Evolutionary conservation across 2,329 filamentous ascomycete species (phyloP).

Genomic region (Xylariaceae sp.): DNA sequence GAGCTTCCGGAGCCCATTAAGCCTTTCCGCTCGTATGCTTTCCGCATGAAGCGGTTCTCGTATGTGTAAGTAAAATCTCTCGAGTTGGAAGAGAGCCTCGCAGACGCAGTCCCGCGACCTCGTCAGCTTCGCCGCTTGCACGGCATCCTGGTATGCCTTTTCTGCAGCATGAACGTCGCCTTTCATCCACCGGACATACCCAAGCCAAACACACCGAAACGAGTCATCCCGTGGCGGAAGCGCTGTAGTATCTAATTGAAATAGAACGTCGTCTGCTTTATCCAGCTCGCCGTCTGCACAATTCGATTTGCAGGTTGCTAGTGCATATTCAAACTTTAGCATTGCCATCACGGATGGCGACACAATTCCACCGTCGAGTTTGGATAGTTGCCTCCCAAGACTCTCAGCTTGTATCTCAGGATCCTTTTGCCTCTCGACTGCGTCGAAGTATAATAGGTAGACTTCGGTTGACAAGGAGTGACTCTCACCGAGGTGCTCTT

Average conservation of each 20-base stretch:
- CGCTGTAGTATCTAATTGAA: conserved; percentile 15
- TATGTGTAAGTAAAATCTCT: conserved; percentile 26
- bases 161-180: conserved; percentile 23
- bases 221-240: conserved; percentile 26
- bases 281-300: conserved; percentile 21
- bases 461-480: conserved; percentile 24
- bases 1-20: conserved; percentile 21
- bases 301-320: conserved; percentile 26
- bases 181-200: conserved; percentile 25
- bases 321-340: conserved; percentile 26
- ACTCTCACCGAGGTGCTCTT: conserved; percentile 21
- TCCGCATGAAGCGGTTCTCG: conserved; percentile 25
- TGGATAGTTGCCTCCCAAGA: conserved; percentile 20
- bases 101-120: conserved; percentile 26
- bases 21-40: conserved; percentile 23
- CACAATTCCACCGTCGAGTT: conserved; percentile 13
- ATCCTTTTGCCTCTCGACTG: conserved; percentile 24
- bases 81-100: conserved; percentile 29
- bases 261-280: conserved; percentile 24
- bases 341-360: conserved; percentile 20
- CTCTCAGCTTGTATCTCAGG: conserved; percentile 20
- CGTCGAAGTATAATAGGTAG: conserved; percentile 28
- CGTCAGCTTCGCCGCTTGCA: conserved; percentile 24
- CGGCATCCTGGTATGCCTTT: conserved; percentile 23
- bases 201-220: conserved; percentile 28